Evolutionary conservation across 2,329 filamentous ascomycete genomes (phyloP).

Genomic region (Penicillium sumatraense): DNA sequence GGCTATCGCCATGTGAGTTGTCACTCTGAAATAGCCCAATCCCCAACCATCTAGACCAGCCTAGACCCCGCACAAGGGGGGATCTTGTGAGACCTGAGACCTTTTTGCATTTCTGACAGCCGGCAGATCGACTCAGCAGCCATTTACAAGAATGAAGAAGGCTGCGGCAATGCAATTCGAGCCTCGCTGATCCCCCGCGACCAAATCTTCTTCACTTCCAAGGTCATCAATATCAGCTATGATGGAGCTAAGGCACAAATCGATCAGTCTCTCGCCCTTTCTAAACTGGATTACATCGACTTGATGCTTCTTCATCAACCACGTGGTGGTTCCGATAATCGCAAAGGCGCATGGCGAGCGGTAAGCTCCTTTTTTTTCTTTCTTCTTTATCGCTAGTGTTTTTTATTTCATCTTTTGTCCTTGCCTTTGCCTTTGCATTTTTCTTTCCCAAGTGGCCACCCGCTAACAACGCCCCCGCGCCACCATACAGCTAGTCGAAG

Average conservation of each 20-base stretch:
- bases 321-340: slow-evolving; percentile 68
- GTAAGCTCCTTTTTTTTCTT: slow-evolving; percentile 6
- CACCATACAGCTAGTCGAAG: slow-evolving; percentile 64
- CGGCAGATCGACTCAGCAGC: slow-evolving; percentile 58
- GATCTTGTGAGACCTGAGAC: neutral
- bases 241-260: slow-evolving; percentile 65
- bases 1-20: slow-evolving; percentile 25
- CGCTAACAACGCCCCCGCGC: neutral
- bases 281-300: slow-evolving; percentile 74
- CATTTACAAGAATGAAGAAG: slow-evolving; percentile 70
- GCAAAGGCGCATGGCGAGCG: slow-evolving; percentile 73
- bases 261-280: slow-evolving; percentile 61
- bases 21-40: neutral
- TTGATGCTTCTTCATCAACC: slow-evolving; percentile 75
- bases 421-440: no score
- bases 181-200: slow-evolving; percentile 60
- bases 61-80: neutral
- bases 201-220: slow-evolving; percentile 71
- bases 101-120: slow-evolving; percentile 4
- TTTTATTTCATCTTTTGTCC: no score
- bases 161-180: slow-evolving; percentile 70
- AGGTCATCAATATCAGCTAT: slow-evolving; percentile 23
- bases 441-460: no score
- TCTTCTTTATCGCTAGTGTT: neutral
- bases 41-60: neutral